phyloP scores from a whole-genome alignment of 1,139 yeast species.

The Scheffersomyces illinoinensis region DNA sequence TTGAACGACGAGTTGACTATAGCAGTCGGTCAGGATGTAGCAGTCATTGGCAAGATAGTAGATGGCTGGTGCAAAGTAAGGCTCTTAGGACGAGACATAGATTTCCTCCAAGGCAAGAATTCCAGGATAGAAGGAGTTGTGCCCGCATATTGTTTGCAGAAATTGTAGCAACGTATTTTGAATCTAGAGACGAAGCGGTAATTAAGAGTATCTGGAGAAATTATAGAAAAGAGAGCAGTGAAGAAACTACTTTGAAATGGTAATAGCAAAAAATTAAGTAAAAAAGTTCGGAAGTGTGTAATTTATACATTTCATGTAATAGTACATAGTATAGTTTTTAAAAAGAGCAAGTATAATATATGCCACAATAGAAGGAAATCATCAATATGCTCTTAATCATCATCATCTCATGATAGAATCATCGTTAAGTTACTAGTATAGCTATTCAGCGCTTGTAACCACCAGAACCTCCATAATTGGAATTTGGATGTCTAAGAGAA shows the following conservation, averaged over 20 bases:
- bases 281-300: background rate
- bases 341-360: background rate
- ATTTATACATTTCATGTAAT: background rate
- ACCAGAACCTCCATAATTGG: background rate
- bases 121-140: slow-evolving; percentile 29
- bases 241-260: background rate
- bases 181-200: background rate
- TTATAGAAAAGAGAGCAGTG: background rate
- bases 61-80: slow-evolving; percentile 45
- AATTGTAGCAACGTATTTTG: slow-evolving; percentile 2
- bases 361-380: background rate
- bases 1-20: slow-evolving; percentile 38
- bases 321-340: background rate
- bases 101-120: background rate
- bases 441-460: background rate
- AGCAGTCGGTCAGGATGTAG: slow-evolving; percentile 32
- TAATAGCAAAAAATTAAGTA: no score
- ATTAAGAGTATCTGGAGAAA: background rate
- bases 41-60: slow-evolving; percentile 25
- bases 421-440: background rate
- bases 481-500: slow-evolving; percentile 9
- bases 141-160: slow-evolving; percentile 33
- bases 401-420: background rate
- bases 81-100: slow-evolving; percentile 8
- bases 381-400: background rate